Percentiles rank a stretch among this genome's conserved stretches.
Conservation (phyloP, 2,329 filamentous ascomycete genomes). For the Pseudovirgaria hyperparasitica region DNA sequence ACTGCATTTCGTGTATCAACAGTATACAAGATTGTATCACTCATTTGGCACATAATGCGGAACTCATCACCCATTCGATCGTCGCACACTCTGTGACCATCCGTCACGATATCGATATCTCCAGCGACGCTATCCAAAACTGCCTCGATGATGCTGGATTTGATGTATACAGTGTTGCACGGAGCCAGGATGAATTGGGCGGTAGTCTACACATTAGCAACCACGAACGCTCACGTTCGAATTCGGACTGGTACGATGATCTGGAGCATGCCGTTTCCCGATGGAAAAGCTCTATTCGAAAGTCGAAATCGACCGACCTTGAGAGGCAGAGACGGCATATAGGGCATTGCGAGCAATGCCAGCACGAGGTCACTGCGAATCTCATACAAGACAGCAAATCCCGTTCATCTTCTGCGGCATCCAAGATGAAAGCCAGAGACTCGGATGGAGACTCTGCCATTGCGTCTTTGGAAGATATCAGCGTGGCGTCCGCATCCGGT, state of each 20-base stretch:
- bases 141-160: constrained; percentile 46
- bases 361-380: too few species aligned
- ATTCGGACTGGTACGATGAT: constrained; percentile 18
- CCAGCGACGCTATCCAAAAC: constrained; percentile 26
- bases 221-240: constrained; percentile 6
- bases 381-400: too few species aligned
- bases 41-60: constrained; percentile 33
- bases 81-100: constrained; percentile 57
- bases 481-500: too few species aligned
- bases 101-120: constrained; percentile 34
- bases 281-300: constrained; percentile 12
- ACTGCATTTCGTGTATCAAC: constrained; percentile 62
- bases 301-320: constrained; percentile 7
- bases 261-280: constrained; percentile 21
- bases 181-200: constrained; percentile 11
- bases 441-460: too few species aligned
- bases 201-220: constrained; percentile 9
- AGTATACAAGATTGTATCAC: constrained; percentile 48
- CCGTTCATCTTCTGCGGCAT: too few species aligned
- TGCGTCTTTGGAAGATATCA: too few species aligned
- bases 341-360: constrained; percentile 22
- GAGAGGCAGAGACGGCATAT: constrained; percentile 20
- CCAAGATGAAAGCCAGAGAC: constrained; percentile 2
- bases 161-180: constrained; percentile 40
- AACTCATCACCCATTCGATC: constrained; percentile 55